Percentiles rank a stretch among this genome's conserved stretches.
Evolutionary conservation across 176 grass and related monocot species (phyloP).

Genomic region (Canna indica): DNA sequence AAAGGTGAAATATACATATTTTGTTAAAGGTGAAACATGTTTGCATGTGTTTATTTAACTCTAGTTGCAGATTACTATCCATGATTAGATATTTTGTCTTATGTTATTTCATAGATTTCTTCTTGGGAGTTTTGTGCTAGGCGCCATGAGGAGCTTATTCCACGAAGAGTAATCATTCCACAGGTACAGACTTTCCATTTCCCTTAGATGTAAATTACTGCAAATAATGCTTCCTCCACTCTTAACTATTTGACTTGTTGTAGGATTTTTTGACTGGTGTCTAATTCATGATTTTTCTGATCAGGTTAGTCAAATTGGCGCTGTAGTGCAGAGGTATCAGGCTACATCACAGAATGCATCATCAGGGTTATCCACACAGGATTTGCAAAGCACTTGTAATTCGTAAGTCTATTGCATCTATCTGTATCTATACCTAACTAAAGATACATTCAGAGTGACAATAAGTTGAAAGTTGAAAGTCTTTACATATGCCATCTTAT

Average conservation of each 20-base stretch:
- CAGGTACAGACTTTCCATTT: conserved; percentile 42
- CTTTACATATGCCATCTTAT: no score
- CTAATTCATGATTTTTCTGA: conserved; percentile 17
- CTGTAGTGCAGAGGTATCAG: conserved; percentile 82
- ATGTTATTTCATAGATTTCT: conserved; percentile 51
- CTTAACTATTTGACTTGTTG: conserved; percentile 1
- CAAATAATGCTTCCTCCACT: background rate
- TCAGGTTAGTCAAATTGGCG: conserved; percentile 77
- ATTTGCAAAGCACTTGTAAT: conserved; percentile 87
- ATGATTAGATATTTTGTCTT: background rate
- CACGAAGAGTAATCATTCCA: conserved; percentile 70
- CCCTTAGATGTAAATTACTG: background rate
- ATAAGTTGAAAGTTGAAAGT: no score
- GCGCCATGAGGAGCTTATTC: conserved; percentile 90
- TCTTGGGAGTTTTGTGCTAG: conserved; percentile 97
- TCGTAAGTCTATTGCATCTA: conserved; percentile 54
- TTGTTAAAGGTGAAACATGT: background rate
- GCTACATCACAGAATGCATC: conserved; percentile 49
- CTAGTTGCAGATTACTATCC: no score
- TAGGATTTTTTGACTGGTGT: background rate
- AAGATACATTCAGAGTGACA: no score
- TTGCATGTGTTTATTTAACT: no score
- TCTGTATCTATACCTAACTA: no score
- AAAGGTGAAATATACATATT: conserved; percentile 45
- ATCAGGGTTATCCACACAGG: conserved; percentile 45